Conservation (phyloP, 352 stramenopile species). For the Pythium chondricola region DNA sequence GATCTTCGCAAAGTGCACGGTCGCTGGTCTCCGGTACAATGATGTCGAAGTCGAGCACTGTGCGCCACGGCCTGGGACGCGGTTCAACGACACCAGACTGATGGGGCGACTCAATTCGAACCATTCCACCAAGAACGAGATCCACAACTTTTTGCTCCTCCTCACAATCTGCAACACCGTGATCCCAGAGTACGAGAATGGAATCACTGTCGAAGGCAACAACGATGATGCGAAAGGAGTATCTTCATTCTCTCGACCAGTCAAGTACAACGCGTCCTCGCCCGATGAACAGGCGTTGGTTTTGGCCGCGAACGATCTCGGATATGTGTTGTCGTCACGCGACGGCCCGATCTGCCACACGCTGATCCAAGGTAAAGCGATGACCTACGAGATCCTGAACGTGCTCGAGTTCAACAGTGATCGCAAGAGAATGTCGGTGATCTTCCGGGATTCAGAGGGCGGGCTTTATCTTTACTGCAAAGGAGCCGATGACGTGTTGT, state of each 20-base stretch:
- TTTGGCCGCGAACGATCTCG: slow-evolving; percentile 65
- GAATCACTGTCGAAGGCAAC: not conserved
- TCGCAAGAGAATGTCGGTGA: slow-evolving; percentile 97
- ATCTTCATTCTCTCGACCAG: slow-evolving; percentile 6
- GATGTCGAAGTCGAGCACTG: slow-evolving; percentile 61
- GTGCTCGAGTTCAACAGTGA: slow-evolving; percentile 98
- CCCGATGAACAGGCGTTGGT: slow-evolving; percentile 81
- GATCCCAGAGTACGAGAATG: slow-evolving; percentile 64
- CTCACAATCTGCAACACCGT: slow-evolving; percentile 87
- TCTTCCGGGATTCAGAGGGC: slow-evolving; percentile 83
- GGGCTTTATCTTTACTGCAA: slow-evolving; percentile 82
- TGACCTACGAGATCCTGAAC: slow-evolving; percentile 92
- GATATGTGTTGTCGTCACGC: slow-evolving; percentile 57
- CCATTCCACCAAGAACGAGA: slow-evolving; percentile 80
- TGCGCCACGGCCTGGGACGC: slow-evolving; percentile 51
- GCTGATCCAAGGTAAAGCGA: slow-evolving; percentile 47
- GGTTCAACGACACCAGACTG: slow-evolving; percentile 75
- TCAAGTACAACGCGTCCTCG: slow-evolving; percentile 84
- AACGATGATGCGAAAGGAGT: not conserved
- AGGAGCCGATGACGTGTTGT: slow-evolving; percentile 74
- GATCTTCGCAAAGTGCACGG: slow-evolving; percentile 90
- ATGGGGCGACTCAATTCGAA: slow-evolving; percentile 67
- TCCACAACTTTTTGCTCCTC: slow-evolving; percentile 79
- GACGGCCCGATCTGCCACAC: slow-evolving; percentile 67
- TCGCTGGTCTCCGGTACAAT: slow-evolving; percentile 89